phyloP scores from a whole-genome alignment of 306 rosid genomes.

The Lablab purpureus region DNA sequence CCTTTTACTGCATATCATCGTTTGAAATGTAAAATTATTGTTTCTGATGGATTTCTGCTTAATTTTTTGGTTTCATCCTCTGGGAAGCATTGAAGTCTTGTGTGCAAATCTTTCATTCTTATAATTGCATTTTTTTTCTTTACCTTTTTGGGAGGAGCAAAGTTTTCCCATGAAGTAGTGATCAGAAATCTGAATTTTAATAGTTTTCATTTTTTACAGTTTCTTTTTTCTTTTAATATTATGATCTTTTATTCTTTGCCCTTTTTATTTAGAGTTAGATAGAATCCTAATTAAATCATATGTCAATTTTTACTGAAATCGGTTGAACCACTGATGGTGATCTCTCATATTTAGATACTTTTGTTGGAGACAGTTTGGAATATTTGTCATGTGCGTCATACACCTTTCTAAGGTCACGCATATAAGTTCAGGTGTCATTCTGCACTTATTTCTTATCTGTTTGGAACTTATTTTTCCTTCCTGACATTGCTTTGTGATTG shows the following conservation, averaged over 20 bases:
- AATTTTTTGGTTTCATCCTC: constrained; percentile 10
- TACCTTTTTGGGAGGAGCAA: constrained; percentile 4
- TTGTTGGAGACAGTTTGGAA: constrained; percentile 95
- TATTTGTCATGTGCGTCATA: constrained; percentile 78
- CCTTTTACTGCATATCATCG: neutral
- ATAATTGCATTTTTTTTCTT: neutral
- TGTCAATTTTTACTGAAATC: constrained; percentile 61
- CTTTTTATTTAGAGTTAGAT: constrained; percentile 43
- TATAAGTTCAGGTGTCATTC: constrained; percentile 90
- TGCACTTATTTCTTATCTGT: constrained; percentile 75
- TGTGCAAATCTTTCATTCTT: constrained; percentile 19
- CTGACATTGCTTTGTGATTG: constrained; percentile 45
- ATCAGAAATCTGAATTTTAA: constrained; percentile 21
- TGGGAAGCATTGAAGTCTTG: constrained; percentile 16
- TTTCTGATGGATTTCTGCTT: constrained; percentile 27
- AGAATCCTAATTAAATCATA: constrained; percentile 57
- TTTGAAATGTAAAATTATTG: constrained; percentile 16
- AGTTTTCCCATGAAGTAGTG: constrained; percentile 18
- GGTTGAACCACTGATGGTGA: constrained; percentile 70
- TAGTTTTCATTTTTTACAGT: constrained; percentile 17
- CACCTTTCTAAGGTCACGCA: constrained; percentile 85
- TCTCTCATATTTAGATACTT: constrained; percentile 77
- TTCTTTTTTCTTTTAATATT: constrained; percentile 17
- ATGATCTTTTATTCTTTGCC: constrained; percentile 29
- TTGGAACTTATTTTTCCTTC: constrained; percentile 54